These are phyloP conservation scores for Clonostachys sp. DNA, from an alignment of 2,329 filamentous ascomycete species.

Conservation along the genomic window DNA sequence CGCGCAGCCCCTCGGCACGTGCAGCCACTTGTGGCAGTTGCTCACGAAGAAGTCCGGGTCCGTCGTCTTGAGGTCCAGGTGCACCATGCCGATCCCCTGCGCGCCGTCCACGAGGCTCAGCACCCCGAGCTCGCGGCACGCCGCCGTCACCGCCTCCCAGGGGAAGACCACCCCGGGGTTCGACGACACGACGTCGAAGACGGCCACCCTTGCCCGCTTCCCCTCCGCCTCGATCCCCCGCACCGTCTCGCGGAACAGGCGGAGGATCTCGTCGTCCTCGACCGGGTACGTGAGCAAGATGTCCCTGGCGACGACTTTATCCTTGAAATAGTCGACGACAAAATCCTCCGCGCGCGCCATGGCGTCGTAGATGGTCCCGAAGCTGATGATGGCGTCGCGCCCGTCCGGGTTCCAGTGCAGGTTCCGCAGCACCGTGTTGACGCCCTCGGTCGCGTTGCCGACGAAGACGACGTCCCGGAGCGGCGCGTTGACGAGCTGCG, in stretches of 20 bases:
- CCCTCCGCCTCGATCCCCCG: conserved; percentile 45
- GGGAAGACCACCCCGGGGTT: conserved; percentile 76
- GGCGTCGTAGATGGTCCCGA: conserved; percentile 72
- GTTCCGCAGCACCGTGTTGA: conserved; percentile 78
- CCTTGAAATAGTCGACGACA: conserved; percentile 58
- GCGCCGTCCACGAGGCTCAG: conserved; percentile 79
- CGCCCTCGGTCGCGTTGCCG: conserved; percentile 71
- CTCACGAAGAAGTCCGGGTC: conserved; percentile 83
- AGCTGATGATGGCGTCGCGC: conserved; percentile 74
- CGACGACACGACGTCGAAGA: conserved; percentile 76
- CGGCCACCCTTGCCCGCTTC: conserved; percentile 60
- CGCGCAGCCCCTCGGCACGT: conserved; percentile 73
- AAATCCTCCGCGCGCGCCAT: conserved; percentile 71
- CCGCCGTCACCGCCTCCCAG: conserved; percentile 60
- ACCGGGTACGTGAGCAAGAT: conserved; percentile 66
- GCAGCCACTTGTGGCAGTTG: conserved; percentile 92
- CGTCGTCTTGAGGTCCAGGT: conserved; percentile 59
- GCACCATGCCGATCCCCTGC: conserved; percentile 77
- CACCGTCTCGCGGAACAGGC: conserved; percentile 56
- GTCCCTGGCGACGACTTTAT: conserved; percentile 36
- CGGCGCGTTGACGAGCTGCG: conserved; percentile 61
- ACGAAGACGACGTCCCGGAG: conserved; percentile 69
- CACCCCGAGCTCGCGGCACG: conserved; percentile 63
- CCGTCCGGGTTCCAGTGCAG: conserved; percentile 64
- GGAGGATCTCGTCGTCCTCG: conserved; percentile 61